phyloP scores from a whole-genome alignment of 208 protist genomes.

The Trypanosoma brucei region DNA sequence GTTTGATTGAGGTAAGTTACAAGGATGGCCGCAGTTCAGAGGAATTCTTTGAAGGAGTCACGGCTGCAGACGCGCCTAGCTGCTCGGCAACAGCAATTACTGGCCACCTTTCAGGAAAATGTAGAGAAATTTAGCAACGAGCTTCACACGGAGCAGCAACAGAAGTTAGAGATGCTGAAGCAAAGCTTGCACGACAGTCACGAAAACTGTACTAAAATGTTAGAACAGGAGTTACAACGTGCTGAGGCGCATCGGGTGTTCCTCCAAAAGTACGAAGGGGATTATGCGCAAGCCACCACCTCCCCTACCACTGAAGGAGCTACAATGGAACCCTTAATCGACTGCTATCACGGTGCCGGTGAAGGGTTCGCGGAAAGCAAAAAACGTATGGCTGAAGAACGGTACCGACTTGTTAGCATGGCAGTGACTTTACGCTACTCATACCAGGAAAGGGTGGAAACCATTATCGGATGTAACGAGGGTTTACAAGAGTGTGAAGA shows the following conservation, averaged over 20 bases:
- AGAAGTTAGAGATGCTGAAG: constrained; percentile 45
- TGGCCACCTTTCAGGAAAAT: constrained; percentile 37
- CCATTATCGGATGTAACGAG: constrained; percentile 31
- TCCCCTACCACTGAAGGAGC: neutral
- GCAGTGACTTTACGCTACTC: constrained; percentile 28
- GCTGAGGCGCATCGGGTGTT: constrained; percentile 33
- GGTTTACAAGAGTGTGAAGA: constrained; percentile 43
- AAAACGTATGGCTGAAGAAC: constrained; percentile 45
- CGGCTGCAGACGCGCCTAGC: constrained; percentile 37
- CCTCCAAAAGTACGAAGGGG: constrained; percentile 16
- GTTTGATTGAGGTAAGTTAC: too few species aligned
- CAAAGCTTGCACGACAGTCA: constrained; percentile 39
- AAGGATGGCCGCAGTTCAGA: constrained; percentile 9
- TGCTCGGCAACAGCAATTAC: constrained; percentile 34
- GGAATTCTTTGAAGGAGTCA: constrained; percentile 14
- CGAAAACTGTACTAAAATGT: constrained; percentile 21
- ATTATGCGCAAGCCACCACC: neutral
- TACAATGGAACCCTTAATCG: constrained; percentile 7
- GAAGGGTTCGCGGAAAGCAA: constrained; percentile 24
- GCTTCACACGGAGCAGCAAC: constrained; percentile 47
- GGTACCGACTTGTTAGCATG: constrained; percentile 40
- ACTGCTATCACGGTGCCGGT: constrained; percentile 23
- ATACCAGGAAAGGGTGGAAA: constrained; percentile 32
- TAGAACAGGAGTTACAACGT: constrained; percentile 31
- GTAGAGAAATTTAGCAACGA: constrained; percentile 40